These are phyloP conservation scores for Biscogniauxia marginata DNA, from an alignment of 2,329 filamentous ascomycete species.

Conservation along the genomic window DNA sequence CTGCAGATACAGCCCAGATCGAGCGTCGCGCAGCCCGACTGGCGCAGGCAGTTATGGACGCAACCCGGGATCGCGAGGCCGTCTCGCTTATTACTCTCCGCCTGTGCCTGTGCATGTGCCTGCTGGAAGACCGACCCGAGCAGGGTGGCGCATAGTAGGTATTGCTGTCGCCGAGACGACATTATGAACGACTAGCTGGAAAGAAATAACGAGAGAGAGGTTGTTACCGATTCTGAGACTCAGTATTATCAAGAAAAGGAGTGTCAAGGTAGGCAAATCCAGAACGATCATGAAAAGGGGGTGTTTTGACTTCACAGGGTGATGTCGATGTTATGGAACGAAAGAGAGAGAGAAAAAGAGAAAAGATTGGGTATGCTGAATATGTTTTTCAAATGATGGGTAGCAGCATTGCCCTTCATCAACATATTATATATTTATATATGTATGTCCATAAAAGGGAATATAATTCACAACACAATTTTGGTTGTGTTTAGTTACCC, in stretches of 20 bases:
- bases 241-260: constrained; percentile 4
- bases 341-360: constrained; percentile 12
- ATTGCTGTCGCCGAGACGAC: constrained; percentile 23
- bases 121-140: constrained; percentile 25
- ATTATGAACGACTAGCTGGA: constrained; percentile 18
- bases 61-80: constrained; percentile 32
- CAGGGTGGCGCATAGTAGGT: constrained; percentile 23
- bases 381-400: neutral
- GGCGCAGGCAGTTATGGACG: constrained; percentile 36
- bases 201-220: neutral
- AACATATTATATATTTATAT: neutral
- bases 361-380: too few relatives aligned
- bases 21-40: constrained; percentile 32
- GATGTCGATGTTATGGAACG: neutral
- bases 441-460: neutral
- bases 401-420: neutral
- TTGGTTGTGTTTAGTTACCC: neutral
- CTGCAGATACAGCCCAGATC: constrained; percentile 39
- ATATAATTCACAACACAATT: neutral
- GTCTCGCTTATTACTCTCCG: constrained; percentile 7
- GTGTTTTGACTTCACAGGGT: constrained; percentile 7
- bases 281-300: constrained; percentile 7
- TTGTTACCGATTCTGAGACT: neutral
- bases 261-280: constrained; percentile 1
- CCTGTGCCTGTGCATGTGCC: constrained; percentile 15